Base-by-base conservation (phyloP, 2,329 filamentous ascomycete species). In the Davidsoniella virescens region DNA sequence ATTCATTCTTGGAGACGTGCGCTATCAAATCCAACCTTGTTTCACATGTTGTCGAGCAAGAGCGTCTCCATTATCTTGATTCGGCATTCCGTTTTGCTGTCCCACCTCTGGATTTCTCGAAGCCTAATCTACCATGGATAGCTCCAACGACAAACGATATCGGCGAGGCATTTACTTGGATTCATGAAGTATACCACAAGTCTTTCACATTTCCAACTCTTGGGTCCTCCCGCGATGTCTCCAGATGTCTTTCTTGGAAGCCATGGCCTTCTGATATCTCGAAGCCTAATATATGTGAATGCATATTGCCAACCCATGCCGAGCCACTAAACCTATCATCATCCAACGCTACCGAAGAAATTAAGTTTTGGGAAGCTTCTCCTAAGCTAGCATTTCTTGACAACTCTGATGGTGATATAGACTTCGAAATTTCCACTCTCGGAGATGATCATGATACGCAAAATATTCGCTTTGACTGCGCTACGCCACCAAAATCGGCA, bases 91-190 rank as follows among this genome's bases (percentile, higher is more conserved):
- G 62, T 23, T 40, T 65, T 17, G 52, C 56, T 2, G 56, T 63
- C 39, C 63, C 63, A 5, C 36, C 50, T 6, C 43, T 64, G 20
- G 54, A 60, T 26, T 64, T 63, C 38, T 52, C 53, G 1, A 55
- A 56, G 18, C 51, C 57, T 12, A 41, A 50, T 4, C 55, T 58
- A 1, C 53, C 54, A 36, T 65, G 63, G 63, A 20, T 20, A 23
- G 6, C 5, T 25, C 17, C 33, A 26, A 33, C 26, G 10, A 37
- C n/a, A 18, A 6, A 17, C 26, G 20, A 18, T n/a, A 18, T 17
- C 16, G 10, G 5, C 26, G 38, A 48, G 18, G 12, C 18, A 40
- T 29, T 37, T 40, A 5, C n/a, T 20, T 48, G 17, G n/a, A 26
- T 40, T 9, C 41, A 20, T 12, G 23, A 17, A 43, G 6, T 17